Evolutionary conservation across 257 asterid species (phyloP), one percentile per base, ranked within the genome.

Genomic region (Nicotiana tabacum): DNA sequence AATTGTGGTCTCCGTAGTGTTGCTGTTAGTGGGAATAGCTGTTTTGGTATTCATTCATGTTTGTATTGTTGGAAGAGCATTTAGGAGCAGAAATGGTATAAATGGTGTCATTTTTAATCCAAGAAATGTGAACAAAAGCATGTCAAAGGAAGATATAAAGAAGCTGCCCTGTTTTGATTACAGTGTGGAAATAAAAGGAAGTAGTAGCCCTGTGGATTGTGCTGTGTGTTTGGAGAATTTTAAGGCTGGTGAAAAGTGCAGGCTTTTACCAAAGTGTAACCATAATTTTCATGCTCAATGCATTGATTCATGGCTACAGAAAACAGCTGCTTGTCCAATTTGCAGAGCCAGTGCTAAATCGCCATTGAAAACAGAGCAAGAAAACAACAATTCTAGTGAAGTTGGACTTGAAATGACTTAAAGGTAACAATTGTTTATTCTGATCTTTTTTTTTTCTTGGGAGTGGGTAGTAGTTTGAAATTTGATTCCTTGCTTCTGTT

Each of bases 201-300:
- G 70, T 55, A 55, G 33, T 53, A 77, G 56, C 48, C 66, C 33
- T 10, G 9, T 33, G 80, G 94, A 88, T 0, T 93, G 97, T 85
- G 90, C 91, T 18, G 95, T 93, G 37, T 93, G 97, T 53, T 83
- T 92, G 87, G 97, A 93, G 77, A 84, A 51, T 32, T 90, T 90
- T 76, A 85, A 51, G 65, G 77, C 9, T 55, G 97, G 97, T 78
- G 96, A 93, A 13, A 89, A 82, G 81, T 93, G 97, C 84, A 89
- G 93, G 66, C 46, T 85, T 58, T 77, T 93, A 89, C 93, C 93
- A 0, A 84, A 80, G 9, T 93, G 97, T 4, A 82, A 68, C 1
- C 96, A 93, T 33, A 57, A 86, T 55, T 93, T 91, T 65, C 97
- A 93, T 87, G 90, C 82, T 56, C 89, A 84, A 6, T 93, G 97